A percentile compares a stretch with the other conserved stretches of the same genome.
phyloP scores from a whole-genome alignment of 768 basidiomycete genomes.

The Hypholoma fasciculare region DNA sequence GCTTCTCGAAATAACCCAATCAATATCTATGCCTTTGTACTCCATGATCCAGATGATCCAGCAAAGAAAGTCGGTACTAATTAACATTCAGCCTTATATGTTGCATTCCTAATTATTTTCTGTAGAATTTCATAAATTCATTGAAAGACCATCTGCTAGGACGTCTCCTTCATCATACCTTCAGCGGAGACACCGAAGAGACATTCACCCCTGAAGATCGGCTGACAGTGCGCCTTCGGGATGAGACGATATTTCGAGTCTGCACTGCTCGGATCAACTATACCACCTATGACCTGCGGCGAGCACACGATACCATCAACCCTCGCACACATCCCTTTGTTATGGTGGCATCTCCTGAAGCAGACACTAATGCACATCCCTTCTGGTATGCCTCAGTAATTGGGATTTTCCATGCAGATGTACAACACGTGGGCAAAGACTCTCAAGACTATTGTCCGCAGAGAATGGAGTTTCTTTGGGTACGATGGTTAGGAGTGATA shows the following conservation, averaged over 20 bases:
- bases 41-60: constrained; percentile 11
- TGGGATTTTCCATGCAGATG: constrained; percentile 19
- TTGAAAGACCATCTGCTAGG: constrained; percentile 34
- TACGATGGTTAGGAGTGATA: too few species aligned
- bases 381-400: constrained; percentile 26
- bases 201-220: constrained; percentile 22
- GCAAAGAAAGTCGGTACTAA: constrained; percentile 18
- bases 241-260: constrained; percentile 24
- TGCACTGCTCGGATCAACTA: too few species aligned
- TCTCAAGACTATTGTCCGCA: constrained; percentile 1
- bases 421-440: constrained; percentile 14
- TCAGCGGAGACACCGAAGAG: constrained; percentile 29
- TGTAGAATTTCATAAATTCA: constrained; percentile 24
- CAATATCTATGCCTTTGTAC: constrained; percentile 18
- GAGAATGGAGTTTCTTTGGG: too few species aligned
- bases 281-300: constrained; percentile 27
- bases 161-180: constrained; percentile 21
- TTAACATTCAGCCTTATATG: neutral
- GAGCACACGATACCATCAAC: constrained; percentile 26
- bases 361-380: constrained; percentile 10
- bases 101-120: neutral
- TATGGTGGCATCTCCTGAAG: constrained; percentile 23
- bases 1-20: constrained; percentile 16
- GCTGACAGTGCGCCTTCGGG: constrained; percentile 14
- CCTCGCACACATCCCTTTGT: constrained; percentile 30